These are phyloP conservation scores for Acanthochlamys bracteata DNA, from an alignment of 106 monocot species.

Conservation along the genomic window DNA sequence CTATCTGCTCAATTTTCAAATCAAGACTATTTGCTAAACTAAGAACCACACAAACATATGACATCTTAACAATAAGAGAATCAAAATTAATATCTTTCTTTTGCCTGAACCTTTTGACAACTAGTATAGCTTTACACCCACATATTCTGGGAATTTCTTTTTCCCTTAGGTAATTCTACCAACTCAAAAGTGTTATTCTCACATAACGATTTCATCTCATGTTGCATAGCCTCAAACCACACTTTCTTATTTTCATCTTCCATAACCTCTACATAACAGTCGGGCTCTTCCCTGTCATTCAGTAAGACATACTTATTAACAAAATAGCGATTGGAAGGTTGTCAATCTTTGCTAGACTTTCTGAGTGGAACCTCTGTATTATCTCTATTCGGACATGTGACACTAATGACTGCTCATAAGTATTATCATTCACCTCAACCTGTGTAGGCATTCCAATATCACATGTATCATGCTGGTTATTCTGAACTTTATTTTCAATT, in stretches of 20 bases:
- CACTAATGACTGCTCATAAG: neutral
- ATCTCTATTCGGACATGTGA: neutral
- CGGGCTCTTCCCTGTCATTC: neutral
- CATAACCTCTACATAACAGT: neutral
- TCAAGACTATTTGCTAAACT: neutral
- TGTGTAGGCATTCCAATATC: neutral
- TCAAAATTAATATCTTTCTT: slow-evolving; percentile 1
- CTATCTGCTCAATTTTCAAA: neutral
- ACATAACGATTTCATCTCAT: neutral
- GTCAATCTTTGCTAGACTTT: neutral
- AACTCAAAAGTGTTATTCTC: neutral
- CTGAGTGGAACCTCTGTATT: neutral
- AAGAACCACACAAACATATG: neutral
- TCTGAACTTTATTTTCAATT: too few species aligned
- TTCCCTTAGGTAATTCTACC: neutral
- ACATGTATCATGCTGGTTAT: too few species aligned
- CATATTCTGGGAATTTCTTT: neutral
- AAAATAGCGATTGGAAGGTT: neutral
- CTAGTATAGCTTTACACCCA: neutral
- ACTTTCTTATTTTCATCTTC: neutral
- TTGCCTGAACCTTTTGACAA: neutral
- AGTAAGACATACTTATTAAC: neutral
- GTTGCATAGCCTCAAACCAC: slow-evolving; percentile 3
- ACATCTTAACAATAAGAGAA: slow-evolving; percentile 1
- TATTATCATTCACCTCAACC: neutral